phyloP scores from a whole-genome alignment of 2,329 filamentous ascomycete species.

The Venturia oleaginea region DNA sequence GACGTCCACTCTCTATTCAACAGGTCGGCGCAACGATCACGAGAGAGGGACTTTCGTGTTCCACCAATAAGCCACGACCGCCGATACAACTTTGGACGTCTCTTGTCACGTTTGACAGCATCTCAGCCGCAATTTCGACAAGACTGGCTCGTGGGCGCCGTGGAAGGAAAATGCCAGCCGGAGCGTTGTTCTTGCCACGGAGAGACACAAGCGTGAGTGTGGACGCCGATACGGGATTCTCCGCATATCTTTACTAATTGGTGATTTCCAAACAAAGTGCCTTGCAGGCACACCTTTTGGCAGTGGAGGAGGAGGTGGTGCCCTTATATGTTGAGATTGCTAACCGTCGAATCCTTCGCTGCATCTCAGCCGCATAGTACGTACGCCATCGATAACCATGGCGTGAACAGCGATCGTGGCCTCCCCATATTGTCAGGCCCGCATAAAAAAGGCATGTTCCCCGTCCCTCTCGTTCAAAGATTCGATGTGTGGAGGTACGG shows the following conservation, averaged over 20 bases:
- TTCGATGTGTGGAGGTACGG: neutral
- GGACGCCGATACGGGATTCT: neutral
- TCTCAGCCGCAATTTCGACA: neutral
- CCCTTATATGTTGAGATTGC: neutral
- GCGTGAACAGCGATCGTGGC: neutral
- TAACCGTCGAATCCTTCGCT: neutral
- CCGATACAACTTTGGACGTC: neutral
- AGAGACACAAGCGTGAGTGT: too few relatives aligned
- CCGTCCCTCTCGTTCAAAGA: neutral
- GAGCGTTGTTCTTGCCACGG: neutral
- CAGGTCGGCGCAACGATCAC: neutral
- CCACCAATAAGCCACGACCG: neutral
- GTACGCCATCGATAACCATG: neutral
- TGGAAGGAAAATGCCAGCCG: neutral
- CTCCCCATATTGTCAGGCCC: neutral
- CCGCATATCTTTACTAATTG: neutral
- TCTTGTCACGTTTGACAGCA: neutral
- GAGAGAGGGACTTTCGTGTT: neutral
- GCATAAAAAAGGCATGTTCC: neutral
- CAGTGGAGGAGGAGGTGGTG: neutral
- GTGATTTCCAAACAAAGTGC: neutral
- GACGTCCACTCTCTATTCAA: neutral
- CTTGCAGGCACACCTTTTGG: neutral
- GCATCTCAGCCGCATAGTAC: neutral
- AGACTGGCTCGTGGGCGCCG: neutral